These are phyloP conservation scores for Trametes cingulata DNA, from an alignment of 768 basidiomycete species.

Conservation along the genomic window DNA sequence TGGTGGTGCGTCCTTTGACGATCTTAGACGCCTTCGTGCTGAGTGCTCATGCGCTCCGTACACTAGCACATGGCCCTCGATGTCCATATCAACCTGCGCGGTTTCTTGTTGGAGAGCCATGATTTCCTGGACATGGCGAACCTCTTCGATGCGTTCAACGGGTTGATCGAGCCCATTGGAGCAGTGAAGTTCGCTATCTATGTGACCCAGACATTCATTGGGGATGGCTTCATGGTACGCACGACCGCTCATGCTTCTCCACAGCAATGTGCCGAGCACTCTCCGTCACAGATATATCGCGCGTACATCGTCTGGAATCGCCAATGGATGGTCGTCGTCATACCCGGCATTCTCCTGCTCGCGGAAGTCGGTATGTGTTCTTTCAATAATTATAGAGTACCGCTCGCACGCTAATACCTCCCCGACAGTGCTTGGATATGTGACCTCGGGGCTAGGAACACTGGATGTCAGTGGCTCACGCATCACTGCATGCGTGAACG, in stretches of 20 bases:
- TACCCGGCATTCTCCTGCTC: constrained; percentile 1
- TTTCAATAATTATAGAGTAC: fast-evolving
- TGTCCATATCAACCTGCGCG: not conserved
- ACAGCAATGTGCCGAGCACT: not conserved
- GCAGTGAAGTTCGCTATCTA: constrained; percentile 11
- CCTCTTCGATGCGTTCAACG: not conserved
- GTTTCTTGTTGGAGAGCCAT: not conserved
- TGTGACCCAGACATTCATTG: constrained; percentile 13
- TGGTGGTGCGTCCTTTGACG: constrained; percentile 1
- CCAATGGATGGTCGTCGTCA: not conserved
- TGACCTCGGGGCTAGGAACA: not conserved
- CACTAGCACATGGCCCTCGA: constrained; percentile 8
- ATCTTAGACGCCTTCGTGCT: too few relatives aligned
- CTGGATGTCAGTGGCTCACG: not conserved
- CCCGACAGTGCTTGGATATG: constrained; percentile 3
- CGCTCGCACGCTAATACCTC: too few relatives aligned
- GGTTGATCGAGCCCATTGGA: constrained; percentile 1
- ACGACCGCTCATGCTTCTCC: not conserved
- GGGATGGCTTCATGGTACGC: constrained; percentile 15
- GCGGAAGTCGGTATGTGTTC: constrained; percentile 2
- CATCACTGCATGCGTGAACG: constrained; percentile 7
- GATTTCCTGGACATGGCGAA: not conserved
- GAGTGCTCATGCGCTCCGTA: not conserved
- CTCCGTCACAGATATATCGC: constrained; percentile 4
- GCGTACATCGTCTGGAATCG: constrained; percentile 14